Percentiles rank a stretch among this genome's conserved stretches.
Evolutionary conservation across 1,284 basidiomycete species (phyloP).

Genomic region (Ustilago xerochloae): DNA sequence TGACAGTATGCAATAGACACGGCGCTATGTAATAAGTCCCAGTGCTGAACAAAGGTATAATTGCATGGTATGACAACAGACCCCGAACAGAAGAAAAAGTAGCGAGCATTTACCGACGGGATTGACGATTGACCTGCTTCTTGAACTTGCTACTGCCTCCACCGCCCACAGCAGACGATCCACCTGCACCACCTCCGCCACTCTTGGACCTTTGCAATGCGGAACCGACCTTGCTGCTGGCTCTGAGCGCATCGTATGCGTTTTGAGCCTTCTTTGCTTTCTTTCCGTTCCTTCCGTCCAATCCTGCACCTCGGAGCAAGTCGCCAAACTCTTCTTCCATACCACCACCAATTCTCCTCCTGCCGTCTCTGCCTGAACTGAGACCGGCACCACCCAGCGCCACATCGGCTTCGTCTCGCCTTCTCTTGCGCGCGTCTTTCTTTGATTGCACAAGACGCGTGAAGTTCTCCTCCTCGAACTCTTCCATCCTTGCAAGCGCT

Average conservation of each 20-base stretch:
- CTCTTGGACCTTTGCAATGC: conserved; percentile 39
- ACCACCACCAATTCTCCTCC: conserved; percentile 62
- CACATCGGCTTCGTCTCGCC: conserved; percentile 87
- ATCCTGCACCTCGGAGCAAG: conserved; percentile 52
- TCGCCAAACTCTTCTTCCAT: conserved; percentile 68
- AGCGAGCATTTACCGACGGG: conserved; percentile 10
- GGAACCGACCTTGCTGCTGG: conserved; percentile 28
- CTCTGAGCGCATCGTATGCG: conserved; percentile 36
- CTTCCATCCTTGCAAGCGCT: conserved; percentile 82
- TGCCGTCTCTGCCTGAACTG: conserved; percentile 47
- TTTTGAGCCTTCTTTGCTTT: conserved; percentile 49
- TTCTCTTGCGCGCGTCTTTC: conserved; percentile 82
- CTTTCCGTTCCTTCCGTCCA: conserved; percentile 45
- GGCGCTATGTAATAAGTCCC: no score
- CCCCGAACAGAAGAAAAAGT: neutral
- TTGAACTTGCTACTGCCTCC: conserved; percentile 36
- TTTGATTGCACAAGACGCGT: conserved; percentile 91
- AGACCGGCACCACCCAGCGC: conserved; percentile 77
- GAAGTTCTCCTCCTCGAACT: conserved; percentile 97
- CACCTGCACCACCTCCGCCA: neutral
- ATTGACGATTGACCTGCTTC: conserved; percentile 33
- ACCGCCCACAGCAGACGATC: neutral
- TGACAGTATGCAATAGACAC: neutral
- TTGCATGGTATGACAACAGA: neutral
- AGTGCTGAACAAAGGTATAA: neutral